These are phyloP conservation scores for Myriosclerotinia duriaeana DNA, from an alignment of 2,329 filamentous ascomycete species.

Conservation along the genomic window DNA sequence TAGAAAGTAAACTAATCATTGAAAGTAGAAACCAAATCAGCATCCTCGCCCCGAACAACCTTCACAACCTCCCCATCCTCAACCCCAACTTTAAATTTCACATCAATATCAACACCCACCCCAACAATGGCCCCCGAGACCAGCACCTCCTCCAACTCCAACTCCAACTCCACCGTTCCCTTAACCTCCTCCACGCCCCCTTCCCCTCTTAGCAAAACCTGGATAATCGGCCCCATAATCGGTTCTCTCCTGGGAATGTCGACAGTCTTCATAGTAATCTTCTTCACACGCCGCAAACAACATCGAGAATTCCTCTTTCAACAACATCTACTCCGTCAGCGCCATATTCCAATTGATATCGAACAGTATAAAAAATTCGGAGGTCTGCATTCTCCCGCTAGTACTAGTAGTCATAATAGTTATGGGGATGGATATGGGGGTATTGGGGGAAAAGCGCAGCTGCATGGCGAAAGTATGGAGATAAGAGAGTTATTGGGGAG, in stretches of 20 bases:
- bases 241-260: conserved; percentile 34
- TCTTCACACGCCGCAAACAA: conserved; percentile 33
- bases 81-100: background rate
- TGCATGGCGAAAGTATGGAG: conserved; percentile 31
- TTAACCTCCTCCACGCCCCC: conserved; percentile 12
- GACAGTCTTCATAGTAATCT: conserved; percentile 35
- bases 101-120: background rate
- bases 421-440: conserved; percentile 24
- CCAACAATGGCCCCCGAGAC: background rate
- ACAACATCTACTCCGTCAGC: background rate
- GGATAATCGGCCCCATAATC: conserved; percentile 36
- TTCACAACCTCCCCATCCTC: background rate
- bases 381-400: background rate
- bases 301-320: conserved; percentile 12
- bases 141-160: background rate
- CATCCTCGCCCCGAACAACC: background rate
- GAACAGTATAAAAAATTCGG: background rate
- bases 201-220: conserved; percentile 27
- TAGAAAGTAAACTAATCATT: background rate
- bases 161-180: conserved; percentile 3
- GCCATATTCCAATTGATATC: conserved; percentile 3
- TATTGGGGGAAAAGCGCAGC: conserved; percentile 27
- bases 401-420: conserved; percentile 12
- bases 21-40: conserved; percentile 7
- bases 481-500: conserved; percentile 31